Conservation (phyloP, 1,139 yeast species). For the Taphrina pruni region DNA sequence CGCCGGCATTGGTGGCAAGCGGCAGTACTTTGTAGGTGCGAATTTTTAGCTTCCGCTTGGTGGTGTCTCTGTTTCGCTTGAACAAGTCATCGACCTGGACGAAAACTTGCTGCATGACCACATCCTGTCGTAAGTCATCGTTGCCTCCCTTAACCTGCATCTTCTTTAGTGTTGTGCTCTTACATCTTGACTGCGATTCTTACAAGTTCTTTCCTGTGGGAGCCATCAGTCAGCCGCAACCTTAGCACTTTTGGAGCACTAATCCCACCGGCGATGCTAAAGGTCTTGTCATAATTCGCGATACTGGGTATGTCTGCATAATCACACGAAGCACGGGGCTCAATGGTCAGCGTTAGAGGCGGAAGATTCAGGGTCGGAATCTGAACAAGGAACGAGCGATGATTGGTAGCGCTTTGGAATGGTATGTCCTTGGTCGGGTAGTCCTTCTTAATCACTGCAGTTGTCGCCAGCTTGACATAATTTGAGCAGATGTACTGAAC, state of each 20-base stretch:
- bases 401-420: constrained; percentile 15
- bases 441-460: constrained; percentile 9
- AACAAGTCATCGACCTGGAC: constrained; percentile 80
- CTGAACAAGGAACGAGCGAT: constrained; percentile 20
- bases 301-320: constrained; percentile 63
- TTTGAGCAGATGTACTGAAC: constrained; percentile 6
- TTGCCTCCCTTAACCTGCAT: constrained; percentile 68
- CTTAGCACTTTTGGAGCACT: constrained; percentile 56
- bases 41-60: constrained; percentile 63
- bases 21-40: constrained; percentile 92
- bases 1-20: constrained; percentile 82
- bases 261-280: constrained; percentile 75
- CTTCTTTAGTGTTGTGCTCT: too few species aligned
- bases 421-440: constrained; percentile 16
- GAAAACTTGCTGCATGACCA: constrained; percentile 97
- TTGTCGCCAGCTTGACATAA: constrained; percentile 21
- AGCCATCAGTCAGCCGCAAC: constrained; percentile 40
- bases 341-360: constrained; percentile 66
- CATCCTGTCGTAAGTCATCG: constrained; percentile 93
- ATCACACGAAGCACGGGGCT: constrained; percentile 56
- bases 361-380: constrained; percentile 62
- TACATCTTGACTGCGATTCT: background rate
- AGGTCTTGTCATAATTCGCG: constrained; percentile 55
- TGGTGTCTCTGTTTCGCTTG: constrained; percentile 61
- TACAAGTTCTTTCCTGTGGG: constrained; percentile 44